Evolutionary conservation across 2,329 filamentous ascomycete species (phyloP).

Genomic region (Beauveria australis): DNA sequence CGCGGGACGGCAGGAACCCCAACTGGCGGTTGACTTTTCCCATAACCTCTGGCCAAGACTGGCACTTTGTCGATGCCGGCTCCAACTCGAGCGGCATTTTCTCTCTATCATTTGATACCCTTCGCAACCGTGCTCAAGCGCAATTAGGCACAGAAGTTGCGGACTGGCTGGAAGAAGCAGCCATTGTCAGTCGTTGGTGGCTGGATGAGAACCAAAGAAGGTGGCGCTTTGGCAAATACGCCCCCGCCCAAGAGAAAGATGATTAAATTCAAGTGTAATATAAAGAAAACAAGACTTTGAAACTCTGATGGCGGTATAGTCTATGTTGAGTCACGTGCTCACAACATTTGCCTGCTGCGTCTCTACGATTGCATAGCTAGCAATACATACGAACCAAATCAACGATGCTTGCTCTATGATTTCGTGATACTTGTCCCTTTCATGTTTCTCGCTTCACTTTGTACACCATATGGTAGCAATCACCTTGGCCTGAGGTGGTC

Average conservation of each 20-base stretch:
- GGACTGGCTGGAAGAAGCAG: constrained; percentile 20
- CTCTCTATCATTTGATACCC: constrained; percentile 5
- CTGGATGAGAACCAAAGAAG: constrained; percentile 28
- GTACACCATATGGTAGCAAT: no score
- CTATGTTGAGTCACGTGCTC: no score
- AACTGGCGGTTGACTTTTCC: constrained; percentile 19
- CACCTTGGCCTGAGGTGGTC: no score
- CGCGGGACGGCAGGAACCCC: constrained; percentile 16
- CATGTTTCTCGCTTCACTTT: no score
- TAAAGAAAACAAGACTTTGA: background rate
- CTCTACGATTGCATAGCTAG: no score
- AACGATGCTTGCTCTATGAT: no score
- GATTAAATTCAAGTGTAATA: background rate
- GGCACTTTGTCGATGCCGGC: constrained; percentile 8
- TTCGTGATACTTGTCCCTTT: no score
- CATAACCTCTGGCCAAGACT: constrained; percentile 15
- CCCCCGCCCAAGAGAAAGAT: background rate
- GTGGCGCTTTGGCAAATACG: constrained; percentile 23
- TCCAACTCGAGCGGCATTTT: constrained; percentile 5
- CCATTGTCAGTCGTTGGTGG: constrained; percentile 26
- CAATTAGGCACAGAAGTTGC: constrained; percentile 7
- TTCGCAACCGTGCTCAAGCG: background rate
- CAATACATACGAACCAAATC: no score
- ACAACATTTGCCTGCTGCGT: no score
- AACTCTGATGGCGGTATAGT: no score